phyloP scores from a whole-genome alignment of 352 stramenopile genomes.

The Pseudoperonospora humuli region DNA sequence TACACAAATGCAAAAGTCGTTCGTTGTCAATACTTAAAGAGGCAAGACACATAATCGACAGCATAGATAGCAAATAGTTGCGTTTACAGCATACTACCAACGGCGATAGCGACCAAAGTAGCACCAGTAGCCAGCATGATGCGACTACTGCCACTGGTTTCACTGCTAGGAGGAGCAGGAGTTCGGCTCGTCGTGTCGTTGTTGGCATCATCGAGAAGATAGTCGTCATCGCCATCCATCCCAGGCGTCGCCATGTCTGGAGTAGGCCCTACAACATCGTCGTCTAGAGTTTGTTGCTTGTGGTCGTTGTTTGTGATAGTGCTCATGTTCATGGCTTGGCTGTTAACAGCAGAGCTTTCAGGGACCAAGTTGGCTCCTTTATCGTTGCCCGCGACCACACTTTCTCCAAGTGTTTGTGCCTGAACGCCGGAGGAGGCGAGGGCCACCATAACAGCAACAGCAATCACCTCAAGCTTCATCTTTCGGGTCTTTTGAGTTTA shows the following conservation, averaged over 20 bases:
- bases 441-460: slow-evolving; percentile 5
- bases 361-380: slow-evolving; percentile 13
- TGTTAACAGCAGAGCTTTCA: slow-evolving; percentile 12
- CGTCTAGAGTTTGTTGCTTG: too few species aligned
- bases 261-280: too few species aligned
- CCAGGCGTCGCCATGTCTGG: too few species aligned
- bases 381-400: slow-evolving; percentile 26
- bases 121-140: slow-evolving; percentile 9
- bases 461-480: neutral
- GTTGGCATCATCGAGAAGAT: neutral
- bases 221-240: neutral
- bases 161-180: slow-evolving; percentile 2
- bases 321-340: neutral
- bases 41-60: neutral
- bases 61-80: slow-evolving; percentile 3
- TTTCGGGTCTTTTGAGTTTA: too few species aligned
- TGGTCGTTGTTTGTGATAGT: neutral
- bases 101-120: slow-evolving; percentile 19
- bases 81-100: slow-evolving; percentile 19
- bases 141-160: slow-evolving; percentile 14
- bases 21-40: slow-evolving; percentile 4
- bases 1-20: too few species aligned
- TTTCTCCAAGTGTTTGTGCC: slow-evolving; percentile 31
- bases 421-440: slow-evolving; percentile 10
- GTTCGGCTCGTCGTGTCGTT: neutral